These are phyloP conservation scores for Plasmodium malariae DNA, from an alignment of 169 alveolate species.

Conservation along the genomic window DNA sequence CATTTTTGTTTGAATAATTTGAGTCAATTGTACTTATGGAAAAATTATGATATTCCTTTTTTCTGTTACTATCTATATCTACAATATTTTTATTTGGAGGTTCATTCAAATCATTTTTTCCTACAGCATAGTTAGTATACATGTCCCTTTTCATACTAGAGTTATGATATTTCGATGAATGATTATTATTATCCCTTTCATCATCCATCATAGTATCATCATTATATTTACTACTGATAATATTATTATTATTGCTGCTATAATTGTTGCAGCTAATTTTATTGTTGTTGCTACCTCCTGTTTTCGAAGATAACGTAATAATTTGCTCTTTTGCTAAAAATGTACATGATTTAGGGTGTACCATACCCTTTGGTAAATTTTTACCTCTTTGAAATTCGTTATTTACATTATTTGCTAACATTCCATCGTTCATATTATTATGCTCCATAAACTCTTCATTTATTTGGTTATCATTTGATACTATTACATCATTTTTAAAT, in stretches of 20 bases:
- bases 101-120: constrained; percentile 20
- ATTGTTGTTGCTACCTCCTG: neutral
- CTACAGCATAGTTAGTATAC: neutral
- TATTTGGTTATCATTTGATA: constrained; percentile 5
- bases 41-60: constrained; percentile 61
- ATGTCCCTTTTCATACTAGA: constrained; percentile 13
- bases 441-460: constrained; percentile 6
- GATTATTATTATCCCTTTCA: constrained; percentile 10
- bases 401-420: neutral
- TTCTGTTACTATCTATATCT: constrained; percentile 41
- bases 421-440: constrained; percentile 11
- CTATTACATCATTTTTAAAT: constrained; percentile 7
- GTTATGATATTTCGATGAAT: neutral
- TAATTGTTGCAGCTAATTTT: neutral
- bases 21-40: constrained; percentile 46
- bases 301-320: neutral
- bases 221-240: neutral
- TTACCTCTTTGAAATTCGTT: constrained; percentile 5
- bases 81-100: constrained; percentile 2
- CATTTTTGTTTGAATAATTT: constrained; percentile 48
- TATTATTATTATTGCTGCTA: neutral
- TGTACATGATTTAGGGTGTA: neutral
- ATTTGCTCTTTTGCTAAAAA: neutral
- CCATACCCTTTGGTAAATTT: constrained; percentile 9
- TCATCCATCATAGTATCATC: neutral